Conservation (phyloP, 176 grass and related monocot species). For the Eleusine coracana region DNA sequence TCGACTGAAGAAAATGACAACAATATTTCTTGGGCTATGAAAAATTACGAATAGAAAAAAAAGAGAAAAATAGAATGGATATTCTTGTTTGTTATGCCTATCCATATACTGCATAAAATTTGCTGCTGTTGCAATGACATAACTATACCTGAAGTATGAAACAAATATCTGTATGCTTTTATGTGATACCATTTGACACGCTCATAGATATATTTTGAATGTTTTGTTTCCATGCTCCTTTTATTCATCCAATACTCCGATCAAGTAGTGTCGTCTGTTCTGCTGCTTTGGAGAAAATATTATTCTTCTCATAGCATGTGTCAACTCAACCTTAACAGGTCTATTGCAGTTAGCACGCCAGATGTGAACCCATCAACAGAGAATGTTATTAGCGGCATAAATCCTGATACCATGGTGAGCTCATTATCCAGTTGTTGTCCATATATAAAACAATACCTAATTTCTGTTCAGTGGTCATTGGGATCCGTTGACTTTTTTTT, state of each 20-base stretch:
- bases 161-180: constrained; percentile 3
- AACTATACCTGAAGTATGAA: background rate
- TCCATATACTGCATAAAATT: background rate
- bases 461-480: background rate
- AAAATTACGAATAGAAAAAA: background rate
- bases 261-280: background rate
- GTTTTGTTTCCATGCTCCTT: background rate
- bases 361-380: constrained; percentile 49
- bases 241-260: constrained; percentile 8
- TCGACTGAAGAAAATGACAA: background rate
- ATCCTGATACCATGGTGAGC: constrained; percentile 41
- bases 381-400: constrained; percentile 45
- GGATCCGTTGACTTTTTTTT: background rate
- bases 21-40: background rate
- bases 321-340: constrained; percentile 41
- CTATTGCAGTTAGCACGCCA: constrained; percentile 41
- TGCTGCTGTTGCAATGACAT: background rate
- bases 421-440: background rate
- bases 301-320: constrained; percentile 32
- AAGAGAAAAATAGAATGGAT: background rate
- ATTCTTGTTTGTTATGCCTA: background rate
- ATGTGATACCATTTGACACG: constrained; percentile 5
- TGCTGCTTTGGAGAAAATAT: constrained; percentile 16
- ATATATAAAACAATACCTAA: background rate
- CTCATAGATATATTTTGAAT: constrained; percentile 2